Evolutionary conservation across 2,329 filamentous ascomycete genomes (phyloP), one percentile per base, ranked within the genome.

Genomic region (Cladobotryum mycophilum): DNA sequence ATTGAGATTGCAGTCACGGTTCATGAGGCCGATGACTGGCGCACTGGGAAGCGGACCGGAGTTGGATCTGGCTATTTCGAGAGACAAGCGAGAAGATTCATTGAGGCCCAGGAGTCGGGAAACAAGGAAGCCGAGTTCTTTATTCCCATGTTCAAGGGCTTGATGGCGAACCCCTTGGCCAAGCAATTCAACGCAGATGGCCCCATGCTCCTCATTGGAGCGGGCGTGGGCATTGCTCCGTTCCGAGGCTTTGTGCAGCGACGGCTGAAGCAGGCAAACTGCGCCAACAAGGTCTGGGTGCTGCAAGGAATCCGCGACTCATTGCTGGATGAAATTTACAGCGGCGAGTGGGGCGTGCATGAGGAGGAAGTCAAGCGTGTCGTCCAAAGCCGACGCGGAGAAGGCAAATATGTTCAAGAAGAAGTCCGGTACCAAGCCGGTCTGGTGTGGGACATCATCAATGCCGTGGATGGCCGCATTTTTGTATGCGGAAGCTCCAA

Each of bases 161-260:
- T 99, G 41, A 99, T 99, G 93, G 85, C 90, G 55, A 99, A 99
- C 67, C 93, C 93, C 0, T 79, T 99, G 1, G 93, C 91, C 11
- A 86, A 85, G 64, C 84, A 96, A 64, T 99, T 97, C 64, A 86
- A 89, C 47, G 85, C 88, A 3, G 92, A 99, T 66, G 93, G 93
- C 0, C 93, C 93, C 0, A 99, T 99, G 93, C 84, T 99, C 36
- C 80, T 99, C 44, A 96, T 99, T 60, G 93, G 93, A 33, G 93
- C 93, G 4, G 93, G 93, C 49, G 93, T 99, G 18, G 93, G 93
- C 56, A 92, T 99, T 68, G 93, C 93, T 11, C 93, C 93, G 0
- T 99, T 99, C 84, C 85, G 93, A 45, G 93, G 93, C 52, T 99
- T 99, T 67, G 95, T 99, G 41, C 88, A 97, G 72, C 89, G 95